Conservation (phyloP, 2,329 filamentous ascomycete genomes). For the Onygenales sp. region DNA sequence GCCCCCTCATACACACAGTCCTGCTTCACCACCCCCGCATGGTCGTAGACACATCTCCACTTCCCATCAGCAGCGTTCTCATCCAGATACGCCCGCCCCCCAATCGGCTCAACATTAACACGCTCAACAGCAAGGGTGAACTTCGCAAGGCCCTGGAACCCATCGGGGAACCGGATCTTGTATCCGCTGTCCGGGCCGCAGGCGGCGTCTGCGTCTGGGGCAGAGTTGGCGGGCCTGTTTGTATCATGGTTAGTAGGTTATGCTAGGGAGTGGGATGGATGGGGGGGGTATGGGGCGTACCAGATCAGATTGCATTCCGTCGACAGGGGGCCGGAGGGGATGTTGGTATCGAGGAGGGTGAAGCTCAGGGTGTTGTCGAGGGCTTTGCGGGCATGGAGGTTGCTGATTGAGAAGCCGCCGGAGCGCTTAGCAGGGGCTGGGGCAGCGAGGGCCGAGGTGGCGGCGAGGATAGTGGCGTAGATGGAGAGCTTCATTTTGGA, state of each 20-base stretch:
- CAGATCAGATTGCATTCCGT: not conserved
- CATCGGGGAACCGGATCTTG: constrained; percentile 20
- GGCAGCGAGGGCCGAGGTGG: not conserved
- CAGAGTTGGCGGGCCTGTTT: not conserved
- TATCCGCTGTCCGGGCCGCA: constrained; percentile 14
- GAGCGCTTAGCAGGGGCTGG: not conserved
- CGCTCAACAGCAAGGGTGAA: not conserved
- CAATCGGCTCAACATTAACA: not conserved
- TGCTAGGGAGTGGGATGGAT: not conserved
- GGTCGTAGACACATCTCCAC: not conserved
- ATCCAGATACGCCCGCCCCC: not conserved
- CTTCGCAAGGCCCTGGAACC: constrained; percentile 20
- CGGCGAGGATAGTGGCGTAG: not conserved
- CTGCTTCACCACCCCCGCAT: not conserved
- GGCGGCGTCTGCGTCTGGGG: constrained; percentile 15
- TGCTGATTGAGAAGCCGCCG: not conserved
- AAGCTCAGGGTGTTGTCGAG: not conserved
- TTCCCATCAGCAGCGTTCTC: not conserved
- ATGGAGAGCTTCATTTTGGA: not conserved
- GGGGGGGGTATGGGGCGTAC: not conserved
- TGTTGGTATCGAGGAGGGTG: not conserved
- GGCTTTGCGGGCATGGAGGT: not conserved
- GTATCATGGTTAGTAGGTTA: not conserved
- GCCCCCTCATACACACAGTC: not conserved
- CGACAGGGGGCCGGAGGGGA: too few relatives aligned